phyloP scores from a whole-genome alignment of 306 rosid species.

The Myrica gale region DNA sequence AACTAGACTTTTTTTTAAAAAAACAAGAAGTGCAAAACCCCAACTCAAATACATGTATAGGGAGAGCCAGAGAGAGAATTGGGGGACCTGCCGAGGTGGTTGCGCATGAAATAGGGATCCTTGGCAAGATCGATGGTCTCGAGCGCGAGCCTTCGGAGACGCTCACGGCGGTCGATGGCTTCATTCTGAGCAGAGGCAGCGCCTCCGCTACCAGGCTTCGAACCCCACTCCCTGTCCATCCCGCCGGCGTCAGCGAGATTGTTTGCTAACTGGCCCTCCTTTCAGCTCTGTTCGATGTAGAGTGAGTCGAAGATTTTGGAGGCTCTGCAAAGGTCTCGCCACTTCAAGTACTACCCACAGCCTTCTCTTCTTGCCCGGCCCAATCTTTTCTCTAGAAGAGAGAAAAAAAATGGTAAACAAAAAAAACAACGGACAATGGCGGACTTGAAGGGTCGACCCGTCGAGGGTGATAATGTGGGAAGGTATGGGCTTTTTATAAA shows the following conservation, averaged over 20 bases:
- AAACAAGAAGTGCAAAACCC: neutral
- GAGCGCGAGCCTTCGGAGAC: constrained; percentile 86
- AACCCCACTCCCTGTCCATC: constrained; percentile 99
- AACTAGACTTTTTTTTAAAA: neutral
- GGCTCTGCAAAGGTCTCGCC: no score
- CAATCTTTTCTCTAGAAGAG: no score
- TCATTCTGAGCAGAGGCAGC: constrained; percentile 96
- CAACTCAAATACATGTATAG: neutral
- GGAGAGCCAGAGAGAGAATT: neutral
- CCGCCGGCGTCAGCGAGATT: neutral
- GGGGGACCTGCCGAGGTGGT: constrained; percentile 74
- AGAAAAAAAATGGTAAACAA: no score
- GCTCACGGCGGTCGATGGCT: constrained; percentile 95
- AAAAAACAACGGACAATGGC: no score
- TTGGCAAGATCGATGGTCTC: constrained; percentile 96
- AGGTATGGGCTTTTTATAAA: no score
- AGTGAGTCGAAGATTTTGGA: neutral
- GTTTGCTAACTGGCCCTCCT: neutral
- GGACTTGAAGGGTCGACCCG: no score
- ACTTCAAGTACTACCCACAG: no score
- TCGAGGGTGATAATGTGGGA: no score
- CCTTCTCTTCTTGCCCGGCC: no score
- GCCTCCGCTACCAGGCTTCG: constrained; percentile 98
- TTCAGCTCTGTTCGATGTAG: neutral
- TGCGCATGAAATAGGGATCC: constrained; percentile 97